A percentile compares a stretch with the other conserved stretches of the same genome.
Evolutionary conservation across 1,139 yeast species (phyloP).

Genomic region (Spathaspora sp.): DNA sequence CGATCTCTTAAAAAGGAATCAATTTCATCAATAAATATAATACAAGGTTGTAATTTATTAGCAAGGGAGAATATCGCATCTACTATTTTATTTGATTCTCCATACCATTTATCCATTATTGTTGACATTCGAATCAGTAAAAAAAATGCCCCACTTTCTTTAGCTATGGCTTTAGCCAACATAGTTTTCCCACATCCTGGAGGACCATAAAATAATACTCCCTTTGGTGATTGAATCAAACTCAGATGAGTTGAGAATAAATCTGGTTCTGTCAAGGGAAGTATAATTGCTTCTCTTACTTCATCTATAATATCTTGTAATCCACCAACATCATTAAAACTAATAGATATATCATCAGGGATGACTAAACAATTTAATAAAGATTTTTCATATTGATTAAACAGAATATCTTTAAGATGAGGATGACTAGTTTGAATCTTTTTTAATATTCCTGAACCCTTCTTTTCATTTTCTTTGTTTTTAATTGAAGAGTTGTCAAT

Average conservation of each 20-base stretch:
- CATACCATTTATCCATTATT: conserved; percentile 97
- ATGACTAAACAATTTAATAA: conserved; percentile 77
- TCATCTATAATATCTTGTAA: conserved; percentile 79
- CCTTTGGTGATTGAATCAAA: conserved; percentile 86
- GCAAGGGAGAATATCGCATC: conserved; percentile 94
- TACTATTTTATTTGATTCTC: conserved; percentile 91
- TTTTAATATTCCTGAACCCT: conserved; percentile 62
- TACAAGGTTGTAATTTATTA: conserved; percentile 87
- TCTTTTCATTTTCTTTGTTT: conserved; percentile 64
- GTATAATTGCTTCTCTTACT: conserved; percentile 79
- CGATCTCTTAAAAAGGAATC: conserved; percentile 92
- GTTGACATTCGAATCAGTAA: conserved; percentile 91
- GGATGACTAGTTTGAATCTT: conserved; percentile 62
- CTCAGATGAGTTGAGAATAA: conserved; percentile 61
- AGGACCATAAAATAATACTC: conserved; percentile 90
- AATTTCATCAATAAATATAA: conserved; percentile 92
- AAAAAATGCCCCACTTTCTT: conserved; percentile 90
- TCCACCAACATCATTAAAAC: conserved; percentile 86
- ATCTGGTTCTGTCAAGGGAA: conserved; percentile 79
- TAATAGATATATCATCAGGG: conserved; percentile 76
- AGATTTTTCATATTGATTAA: conserved; percentile 76
- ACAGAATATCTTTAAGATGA: conserved; percentile 48
- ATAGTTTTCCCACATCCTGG: conserved; percentile 98
- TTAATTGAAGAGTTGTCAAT: conserved; percentile 49
- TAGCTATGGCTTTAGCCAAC: conserved; percentile 94